Base-by-base conservation (phyloP, 2,329 filamentous ascomycete species). In the Venturia aucupariae region DNA sequence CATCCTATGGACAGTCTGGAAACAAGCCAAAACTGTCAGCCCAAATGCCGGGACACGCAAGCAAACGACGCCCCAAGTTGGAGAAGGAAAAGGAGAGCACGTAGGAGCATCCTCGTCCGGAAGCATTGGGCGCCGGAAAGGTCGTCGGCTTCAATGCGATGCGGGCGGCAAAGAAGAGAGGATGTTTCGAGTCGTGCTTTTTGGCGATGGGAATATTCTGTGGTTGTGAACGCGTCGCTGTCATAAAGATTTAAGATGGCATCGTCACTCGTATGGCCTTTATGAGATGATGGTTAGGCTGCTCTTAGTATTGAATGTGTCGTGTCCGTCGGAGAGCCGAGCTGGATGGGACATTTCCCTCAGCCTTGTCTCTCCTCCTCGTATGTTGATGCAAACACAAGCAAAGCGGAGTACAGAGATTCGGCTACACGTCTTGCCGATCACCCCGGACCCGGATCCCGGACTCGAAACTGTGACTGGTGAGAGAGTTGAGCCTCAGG, bases 21-120 rank as follows among this genome's bases (percentile, higher is more conserved):
- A 54, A 54, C 48, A 54, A 54, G 48, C 48, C 48, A 54, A 32
- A 32, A 54, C 48, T 54, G 48, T 54, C 48, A 54, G 48, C 48
- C 48, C 48, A 54, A 5, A 32, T 24, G 48, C 48, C 24, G 27
- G 48, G 24, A 54, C 48, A 54, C 48, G 48, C 48, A 54, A 54
- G 48, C 48, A 54, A 54, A 30, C 48, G 48, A 32, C 48, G 48
- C 13, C 4, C 41, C 22, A 24, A 32, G 11, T 54, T 24, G 48
- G n/a, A 22, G 11, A 6, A 32, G 48, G 17, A 11, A 24, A 24
- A 46, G 44, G 1, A 24, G 48, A 54, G 24, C 7, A 54, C 17
- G 24, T 13, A 54, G 24, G 2, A 54, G 48, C 48, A 54, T 54
- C 48, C 48, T 54, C 27, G 48, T 30, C 48, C 48, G 48, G 48